These are phyloP conservation scores for Pittosporum tobira DNA, from an alignment of 129 eudicot genomes.

Conservation along the genomic window DNA sequence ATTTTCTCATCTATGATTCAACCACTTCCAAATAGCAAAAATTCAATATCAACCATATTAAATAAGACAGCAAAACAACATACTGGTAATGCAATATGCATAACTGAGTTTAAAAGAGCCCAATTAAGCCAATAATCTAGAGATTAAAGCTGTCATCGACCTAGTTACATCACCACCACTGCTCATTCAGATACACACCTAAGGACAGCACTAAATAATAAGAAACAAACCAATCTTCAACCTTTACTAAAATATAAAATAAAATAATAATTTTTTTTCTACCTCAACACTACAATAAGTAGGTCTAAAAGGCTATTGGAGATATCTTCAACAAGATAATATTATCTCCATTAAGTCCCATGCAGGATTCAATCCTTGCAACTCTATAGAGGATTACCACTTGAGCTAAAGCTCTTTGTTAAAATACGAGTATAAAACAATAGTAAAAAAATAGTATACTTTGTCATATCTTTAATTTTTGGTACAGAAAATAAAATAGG, in stretches of 20 bases:
- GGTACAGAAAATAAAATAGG: no score
- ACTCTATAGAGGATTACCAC: no score
- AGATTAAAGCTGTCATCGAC: neutral
- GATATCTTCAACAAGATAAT: no score
- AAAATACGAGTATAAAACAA: no score
- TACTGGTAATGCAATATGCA: neutral
- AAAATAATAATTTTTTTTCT: no score
- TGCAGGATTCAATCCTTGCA: no score
- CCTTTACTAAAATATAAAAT: neutral
- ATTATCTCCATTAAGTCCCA: no score
- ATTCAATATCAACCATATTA: slow-evolving; percentile 21
- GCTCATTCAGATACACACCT: slow-evolving; percentile 1
- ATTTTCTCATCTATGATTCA: slow-evolving; percentile 37
- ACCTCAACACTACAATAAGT: no score
- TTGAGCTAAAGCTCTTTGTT: no score
- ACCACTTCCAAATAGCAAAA: slow-evolving; percentile 15
- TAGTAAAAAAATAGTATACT: no score
- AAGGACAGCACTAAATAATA: neutral
- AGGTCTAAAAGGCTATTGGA: no score
- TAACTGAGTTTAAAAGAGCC: neutral
- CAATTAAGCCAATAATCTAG: neutral
- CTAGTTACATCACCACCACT: neutral
- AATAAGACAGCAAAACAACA: neutral
- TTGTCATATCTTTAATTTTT: no score
- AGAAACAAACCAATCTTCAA: neutral